These are phyloP conservation scores for Monilinia vaccinii-corymbosi DNA, from an alignment of 2,329 filamentous ascomycete species.

Conservation along the genomic window DNA sequence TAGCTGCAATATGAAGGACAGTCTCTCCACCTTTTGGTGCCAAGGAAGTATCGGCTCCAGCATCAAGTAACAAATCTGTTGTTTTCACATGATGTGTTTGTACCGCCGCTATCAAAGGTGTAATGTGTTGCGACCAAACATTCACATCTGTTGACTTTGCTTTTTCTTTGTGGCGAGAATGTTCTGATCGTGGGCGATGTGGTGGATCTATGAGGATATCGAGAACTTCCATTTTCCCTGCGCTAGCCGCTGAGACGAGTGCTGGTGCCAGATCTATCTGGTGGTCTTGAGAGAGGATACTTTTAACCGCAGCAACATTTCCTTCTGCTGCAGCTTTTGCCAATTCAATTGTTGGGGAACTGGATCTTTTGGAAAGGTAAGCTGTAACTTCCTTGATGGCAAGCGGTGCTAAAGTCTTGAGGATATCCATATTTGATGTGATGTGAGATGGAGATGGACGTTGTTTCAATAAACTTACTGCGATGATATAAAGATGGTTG, in stretches of 20 bases:
- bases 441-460: background rate
- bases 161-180: background rate
- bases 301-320: slow-evolving; percentile 3
- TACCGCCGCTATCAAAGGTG: slow-evolving; percentile 17
- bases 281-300: slow-evolving; percentile 11
- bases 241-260: slow-evolving; percentile 13
- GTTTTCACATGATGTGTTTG: slow-evolving; percentile 17
- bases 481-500: background rate
- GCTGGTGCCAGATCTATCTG: slow-evolving; percentile 14
- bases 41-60: slow-evolving; percentile 16
- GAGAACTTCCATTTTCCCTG: slow-evolving; percentile 13
- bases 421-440: background rate
- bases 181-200: background rate
- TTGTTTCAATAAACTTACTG: background rate
- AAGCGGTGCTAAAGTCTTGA: background rate
- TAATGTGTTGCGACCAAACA: slow-evolving; percentile 12
- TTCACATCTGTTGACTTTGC: slow-evolving; percentile 9
- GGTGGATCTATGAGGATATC: slow-evolving; percentile 15
- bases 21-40: slow-evolving; percentile 10
- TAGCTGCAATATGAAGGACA: slow-evolving; percentile 11
- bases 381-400: background rate
- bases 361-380: background rate
- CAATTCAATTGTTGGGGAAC: slow-evolving; percentile 8
- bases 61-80: slow-evolving; percentile 12
- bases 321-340: slow-evolving; percentile 10